Percentiles rank a stretch among this genome's conserved stretches.
These are phyloP conservation scores for Solanum medicagineum DNA, from an alignment of 257 asterid genomes.

Conservation along the genomic window DNA sequence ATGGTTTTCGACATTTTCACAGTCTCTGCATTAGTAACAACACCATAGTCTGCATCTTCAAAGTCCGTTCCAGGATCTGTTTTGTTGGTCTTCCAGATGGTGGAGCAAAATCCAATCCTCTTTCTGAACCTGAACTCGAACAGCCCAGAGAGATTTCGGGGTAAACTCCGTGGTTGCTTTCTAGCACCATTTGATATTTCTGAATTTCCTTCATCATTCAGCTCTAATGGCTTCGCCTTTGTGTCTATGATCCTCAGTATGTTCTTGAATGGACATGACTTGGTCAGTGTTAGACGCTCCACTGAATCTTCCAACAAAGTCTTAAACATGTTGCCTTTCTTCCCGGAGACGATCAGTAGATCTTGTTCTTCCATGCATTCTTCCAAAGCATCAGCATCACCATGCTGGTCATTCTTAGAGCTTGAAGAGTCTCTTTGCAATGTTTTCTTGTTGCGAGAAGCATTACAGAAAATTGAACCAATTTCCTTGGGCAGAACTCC, in stretches of 20 bases:
- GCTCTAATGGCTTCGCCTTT: neutral
- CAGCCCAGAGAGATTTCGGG: slow-evolving; percentile 4
- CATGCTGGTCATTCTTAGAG: neutral
- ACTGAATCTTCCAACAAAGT: neutral
- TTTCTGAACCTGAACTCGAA: slow-evolving; percentile 3
- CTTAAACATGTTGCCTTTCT: neutral
- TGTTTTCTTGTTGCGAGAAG: slow-evolving; percentile 11
- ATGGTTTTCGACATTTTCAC: neutral
- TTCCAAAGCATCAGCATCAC: neutral
- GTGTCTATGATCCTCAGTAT: neutral
- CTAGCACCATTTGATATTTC: neutral
- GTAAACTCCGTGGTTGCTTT: neutral
- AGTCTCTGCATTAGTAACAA: neutral
- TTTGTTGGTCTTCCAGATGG: slow-evolving; percentile 10
- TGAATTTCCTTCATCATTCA: neutral
- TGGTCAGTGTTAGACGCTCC: neutral
- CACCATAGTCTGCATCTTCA: neutral
- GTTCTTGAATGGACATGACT: slow-evolving; percentile 5
- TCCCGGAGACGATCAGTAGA: neutral
- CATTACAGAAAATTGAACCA: slow-evolving; percentile 10
- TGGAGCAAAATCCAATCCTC: slow-evolving; percentile 3
- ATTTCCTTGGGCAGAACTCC: slow-evolving; percentile 3
- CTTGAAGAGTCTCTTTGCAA: neutral
- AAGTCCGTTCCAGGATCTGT: neutral
- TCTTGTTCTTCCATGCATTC: neutral